Evolutionary conservation across 805 yeast species (phyloP).

Genomic region (Brettanomyces custersianus): DNA sequence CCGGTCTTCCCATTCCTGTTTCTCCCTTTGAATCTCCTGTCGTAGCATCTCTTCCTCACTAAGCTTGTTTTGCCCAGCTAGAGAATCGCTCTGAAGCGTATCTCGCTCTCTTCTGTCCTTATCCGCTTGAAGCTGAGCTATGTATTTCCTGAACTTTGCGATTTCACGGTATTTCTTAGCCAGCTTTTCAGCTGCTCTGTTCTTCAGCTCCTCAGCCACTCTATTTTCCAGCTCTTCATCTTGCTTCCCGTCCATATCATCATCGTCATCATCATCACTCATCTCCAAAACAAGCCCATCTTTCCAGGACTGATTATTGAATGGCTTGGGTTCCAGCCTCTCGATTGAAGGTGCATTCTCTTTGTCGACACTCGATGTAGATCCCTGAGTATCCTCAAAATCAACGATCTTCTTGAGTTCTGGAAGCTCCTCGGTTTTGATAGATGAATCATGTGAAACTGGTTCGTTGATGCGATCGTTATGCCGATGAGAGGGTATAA

Average conservation of each 20-base stretch:
- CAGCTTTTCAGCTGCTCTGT: slow-evolving; percentile 1
- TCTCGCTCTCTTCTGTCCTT: neutral
- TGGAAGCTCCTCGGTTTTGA: too few relatives aligned
- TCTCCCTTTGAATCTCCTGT: neutral
- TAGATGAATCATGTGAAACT: too few relatives aligned
- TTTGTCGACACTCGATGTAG: too few relatives aligned
- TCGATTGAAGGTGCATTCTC: too few relatives aligned
- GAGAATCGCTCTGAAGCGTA: too few relatives aligned
- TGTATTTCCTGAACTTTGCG: neutral
- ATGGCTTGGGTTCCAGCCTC: neutral
- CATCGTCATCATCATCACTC: slow-evolving; percentile 35
- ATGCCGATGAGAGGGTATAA: too few relatives aligned
- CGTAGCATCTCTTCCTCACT: neutral
- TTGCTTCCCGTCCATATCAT: slow-evolving; percentile 3
- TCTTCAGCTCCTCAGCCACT: neutral
- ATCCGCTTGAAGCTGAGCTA: neutral
- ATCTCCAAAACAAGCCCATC: slow-evolving; percentile 10
- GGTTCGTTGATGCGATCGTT: neutral
- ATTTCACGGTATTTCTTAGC: neutral
- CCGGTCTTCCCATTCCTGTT: slow-evolving; percentile 1
- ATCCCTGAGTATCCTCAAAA: too few relatives aligned
- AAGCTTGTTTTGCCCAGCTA: neutral
- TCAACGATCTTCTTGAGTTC: too few relatives aligned
- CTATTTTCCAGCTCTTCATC: slow-evolving; percentile 1
- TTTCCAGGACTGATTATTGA: slow-evolving; percentile 8